Evolutionary conservation across 2,329 filamentous ascomycete genomes (phyloP).

Genomic region (Claviceps arundinis): DNA sequence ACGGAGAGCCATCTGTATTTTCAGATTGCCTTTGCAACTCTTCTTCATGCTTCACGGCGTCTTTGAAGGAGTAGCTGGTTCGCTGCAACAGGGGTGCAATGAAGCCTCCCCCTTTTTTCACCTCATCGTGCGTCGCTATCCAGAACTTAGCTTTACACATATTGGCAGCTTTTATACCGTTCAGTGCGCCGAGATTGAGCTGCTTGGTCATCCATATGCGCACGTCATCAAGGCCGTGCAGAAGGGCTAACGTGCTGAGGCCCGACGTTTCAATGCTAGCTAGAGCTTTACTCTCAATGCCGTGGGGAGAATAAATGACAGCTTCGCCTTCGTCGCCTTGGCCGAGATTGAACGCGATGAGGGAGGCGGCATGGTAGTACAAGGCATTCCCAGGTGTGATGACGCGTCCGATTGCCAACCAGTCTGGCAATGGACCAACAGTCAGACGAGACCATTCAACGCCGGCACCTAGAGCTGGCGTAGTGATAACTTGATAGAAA

Average conservation of each 20-base stretch:
- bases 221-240: slow-evolving; percentile 53
- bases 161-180: slow-evolving; percentile 43
- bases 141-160: slow-evolving; percentile 44
- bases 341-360: slow-evolving; percentile 36
- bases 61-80: slow-evolving; percentile 29
- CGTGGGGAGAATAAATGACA: slow-evolving; percentile 50
- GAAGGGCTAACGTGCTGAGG: slow-evolving; percentile 40
- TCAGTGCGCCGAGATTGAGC: slow-evolving; percentile 50
- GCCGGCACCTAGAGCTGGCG: slow-evolving; percentile 27
- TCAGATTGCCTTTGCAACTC: slow-evolving; percentile 9
- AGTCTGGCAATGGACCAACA: slow-evolving; percentile 34
- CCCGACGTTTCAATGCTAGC: slow-evolving; percentile 25
- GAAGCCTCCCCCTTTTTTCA: slow-evolving; percentile 44
- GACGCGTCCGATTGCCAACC: slow-evolving; percentile 48
- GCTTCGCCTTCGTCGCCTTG: slow-evolving; percentile 28
- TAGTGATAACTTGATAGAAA: slow-evolving; percentile 41
- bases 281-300: slow-evolving; percentile 36
- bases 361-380: slow-evolving; percentile 48
- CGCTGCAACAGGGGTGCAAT: slow-evolving; percentile 37
- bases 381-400: slow-evolving; percentile 39
- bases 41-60: slow-evolving; percentile 27
- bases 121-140: slow-evolving; percentile 53
- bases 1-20: slow-evolving; percentile 16
- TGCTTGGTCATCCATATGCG: slow-evolving; percentile 36
- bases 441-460: slow-evolving; percentile 9